Evolutionary conservation across 805 yeast genomes (phyloP), one percentile per base, ranked within the genome.

Genomic region (Lachancea meyersii): DNA sequence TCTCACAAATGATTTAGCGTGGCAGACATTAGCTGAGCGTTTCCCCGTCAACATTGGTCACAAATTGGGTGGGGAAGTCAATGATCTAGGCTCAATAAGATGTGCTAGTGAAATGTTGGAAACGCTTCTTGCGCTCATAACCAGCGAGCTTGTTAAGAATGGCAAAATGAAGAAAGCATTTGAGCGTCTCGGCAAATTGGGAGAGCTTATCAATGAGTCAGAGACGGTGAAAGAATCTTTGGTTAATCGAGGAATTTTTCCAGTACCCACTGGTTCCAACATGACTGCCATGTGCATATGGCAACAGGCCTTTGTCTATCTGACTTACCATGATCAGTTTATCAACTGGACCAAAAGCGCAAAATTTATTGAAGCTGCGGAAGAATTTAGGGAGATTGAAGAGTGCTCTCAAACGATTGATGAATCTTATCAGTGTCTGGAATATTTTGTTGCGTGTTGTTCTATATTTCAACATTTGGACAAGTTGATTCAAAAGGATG

Each of bases 371-470:
- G 5, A 26, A n/a, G n/a, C n/a, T 10, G 13, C 10, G 13, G 28
- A 4, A 6, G 28, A 26, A 26, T 11, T 26, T 13, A 26, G 13
- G 13, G 28, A 26, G 13, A 26, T 26, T 14, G 13, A 26, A 4
- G 14, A 10, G 13, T 5, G 14, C 13, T 26, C 13, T 14, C 28
- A 26, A 14, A 14, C 13, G 28, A 13, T 26, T 14, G 13, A 26
- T 6, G 13, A 6, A 14, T 26, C 28, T 4, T 11, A 11, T 14
- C 4, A 4, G 13, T 26, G 5, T 26, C 28, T 41, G 23, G 9
- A 24, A 11, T 41, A 41, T 30, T 41, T 41, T 31, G 36, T 41
- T n/a, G 35, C 20, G 14, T 36, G 45, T 27, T 26, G 45, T 16
- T 21, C 33, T 5, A 27, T 41, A 7, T 41, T 41, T 26, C n/a